phyloP scores from a whole-genome alignment of 2,329 filamentous ascomycete genomes.

The Pseudocercospora fuligena region DNA sequence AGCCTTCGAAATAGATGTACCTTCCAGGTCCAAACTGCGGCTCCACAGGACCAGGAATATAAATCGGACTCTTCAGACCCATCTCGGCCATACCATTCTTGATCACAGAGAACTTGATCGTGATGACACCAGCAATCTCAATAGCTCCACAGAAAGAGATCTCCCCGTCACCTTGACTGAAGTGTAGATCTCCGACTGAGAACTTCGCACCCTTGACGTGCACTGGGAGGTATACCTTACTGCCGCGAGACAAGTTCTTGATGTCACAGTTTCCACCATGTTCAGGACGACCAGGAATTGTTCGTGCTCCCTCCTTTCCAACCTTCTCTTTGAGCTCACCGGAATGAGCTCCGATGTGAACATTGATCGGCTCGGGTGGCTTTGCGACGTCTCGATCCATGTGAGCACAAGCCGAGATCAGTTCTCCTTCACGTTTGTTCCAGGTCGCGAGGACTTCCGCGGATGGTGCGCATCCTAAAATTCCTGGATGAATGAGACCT shows the following conservation, averaged over 20 bases:
- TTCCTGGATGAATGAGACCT: slow-evolving; percentile 85
- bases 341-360: slow-evolving; percentile 70
- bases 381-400: slow-evolving; percentile 75
- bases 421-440: slow-evolving; percentile 81
- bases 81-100: slow-evolving; percentile 77
- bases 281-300: slow-evolving; percentile 81
- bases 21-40: slow-evolving; percentile 83
- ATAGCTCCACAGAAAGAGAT: slow-evolving; percentile 80
- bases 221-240: slow-evolving; percentile 84
- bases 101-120: slow-evolving; percentile 86
- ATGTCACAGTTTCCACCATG: slow-evolving; percentile 93
- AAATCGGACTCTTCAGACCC: slow-evolving; percentile 81
- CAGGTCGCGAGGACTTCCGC: slow-evolving; percentile 76
- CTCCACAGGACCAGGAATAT: slow-evolving; percentile 84
- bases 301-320: slow-evolving; percentile 78
- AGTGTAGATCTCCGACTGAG: slow-evolving; percentile 73
- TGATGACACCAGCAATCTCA: slow-evolving; percentile 92
- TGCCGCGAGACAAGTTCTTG: slow-evolving; percentile 80
- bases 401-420: slow-evolving; percentile 71
- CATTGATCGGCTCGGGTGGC: slow-evolving; percentile 72
- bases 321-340: slow-evolving; percentile 67
- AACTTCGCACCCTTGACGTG: slow-evolving; percentile 89
- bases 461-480: slow-evolving; percentile 86
- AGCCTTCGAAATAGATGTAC: slow-evolving; percentile 86
- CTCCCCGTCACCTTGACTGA: slow-evolving; percentile 88